A percentile compares a stretch with the other conserved stretches of the same genome.
Evolutionary conservation across 2,329 filamentous ascomycete genomes (phyloP).

Genomic region (Ilyonectria mors-panacis): DNA sequence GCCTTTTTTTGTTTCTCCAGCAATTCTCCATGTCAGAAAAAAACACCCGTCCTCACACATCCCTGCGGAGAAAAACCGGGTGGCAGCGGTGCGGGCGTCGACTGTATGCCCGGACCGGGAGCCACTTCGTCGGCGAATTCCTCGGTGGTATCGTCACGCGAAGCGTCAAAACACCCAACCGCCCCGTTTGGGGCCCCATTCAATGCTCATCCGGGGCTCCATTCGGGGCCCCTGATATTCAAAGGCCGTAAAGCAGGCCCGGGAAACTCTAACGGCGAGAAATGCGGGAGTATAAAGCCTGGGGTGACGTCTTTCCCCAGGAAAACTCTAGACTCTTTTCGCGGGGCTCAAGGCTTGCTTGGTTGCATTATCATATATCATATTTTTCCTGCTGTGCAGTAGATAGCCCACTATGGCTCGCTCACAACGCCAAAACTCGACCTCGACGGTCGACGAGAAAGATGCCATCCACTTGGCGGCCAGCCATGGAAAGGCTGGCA

Average conservation of each 20-base stretch:
- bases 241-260: conserved; percentile 16
- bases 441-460: conserved; percentile 42
- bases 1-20: no score
- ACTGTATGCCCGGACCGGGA: conserved; percentile 10
- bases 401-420: conserved; percentile 32
- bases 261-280: conserved; percentile 20
- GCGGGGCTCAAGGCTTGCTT: conserved; percentile 24
- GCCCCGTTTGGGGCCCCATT: conserved; percentile 27
- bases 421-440: conserved; percentile 39
- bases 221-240: conserved; percentile 33
- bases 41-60: background rate
- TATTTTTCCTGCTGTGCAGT: background rate
- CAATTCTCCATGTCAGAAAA: background rate
- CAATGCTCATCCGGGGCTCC: conserved; percentile 24
- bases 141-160: conserved; percentile 45
- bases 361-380: conserved; percentile 12
- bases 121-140: conserved; percentile 41
- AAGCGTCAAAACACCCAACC: conserved; percentile 26
- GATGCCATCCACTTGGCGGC: conserved; percentile 38
- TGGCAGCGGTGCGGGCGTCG: background rate
- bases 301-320: conserved; percentile 26
- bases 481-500: conserved; percentile 47
- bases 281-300: conserved; percentile 28
- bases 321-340: conserved; percentile 18
- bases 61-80: background rate